Evolutionary conservation across 129 eudicot genomes (phyloP), one percentile per base, ranked within the genome.

Genomic region (Centrapalus pauciflorus): DNA sequence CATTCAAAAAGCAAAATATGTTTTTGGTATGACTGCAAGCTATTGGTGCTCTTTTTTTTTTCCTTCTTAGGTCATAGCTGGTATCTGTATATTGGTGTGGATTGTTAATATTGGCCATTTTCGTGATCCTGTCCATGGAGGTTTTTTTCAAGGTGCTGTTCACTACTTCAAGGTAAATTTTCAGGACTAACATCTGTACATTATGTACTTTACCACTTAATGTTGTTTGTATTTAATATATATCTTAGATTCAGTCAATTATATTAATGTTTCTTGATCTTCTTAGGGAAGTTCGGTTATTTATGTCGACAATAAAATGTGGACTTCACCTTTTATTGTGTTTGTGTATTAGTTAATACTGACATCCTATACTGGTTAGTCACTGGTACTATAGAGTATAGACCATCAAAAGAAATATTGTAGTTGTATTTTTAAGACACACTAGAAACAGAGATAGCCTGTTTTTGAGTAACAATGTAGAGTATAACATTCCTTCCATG

Each of bases 101-200:
- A 73, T 93, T 35, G 95, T 93, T n/a, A 93, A 93, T 74, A 93
- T 93, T 74, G 98, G 98, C 29, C 96, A 93, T 69, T 93, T 93
- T 33, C 86, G 92, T 61, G 98, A 93, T 86, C 98, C 98, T 76
- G 73, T 90, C 23, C 98, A 93, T 61, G 98, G 98, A 27, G 98
- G 98, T 34, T 81, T 93, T 72, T 67, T 93, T 62, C 89, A 74
- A 78, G 98, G 98, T 35, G 98, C 98, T 46, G 88, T 93, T 64
- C 98, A 93, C 77, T 93, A 93, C 77, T 93, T 93, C 58, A 93
- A 93, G 98, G 98, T 93, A 86, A 77, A 49, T 26, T 4, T 45
- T 61, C 51, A 61, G 46, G 82, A 72, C 27, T 17, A 32, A 10
- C 37, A 29, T 48, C 3, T 70, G 4, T 24, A 12, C n/a, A n/a